Evolutionary conservation across 805 yeast genomes (phyloP), one percentile per base, ranked within the genome.

Genomic region (Hanseniaspora singularis): DNA sequence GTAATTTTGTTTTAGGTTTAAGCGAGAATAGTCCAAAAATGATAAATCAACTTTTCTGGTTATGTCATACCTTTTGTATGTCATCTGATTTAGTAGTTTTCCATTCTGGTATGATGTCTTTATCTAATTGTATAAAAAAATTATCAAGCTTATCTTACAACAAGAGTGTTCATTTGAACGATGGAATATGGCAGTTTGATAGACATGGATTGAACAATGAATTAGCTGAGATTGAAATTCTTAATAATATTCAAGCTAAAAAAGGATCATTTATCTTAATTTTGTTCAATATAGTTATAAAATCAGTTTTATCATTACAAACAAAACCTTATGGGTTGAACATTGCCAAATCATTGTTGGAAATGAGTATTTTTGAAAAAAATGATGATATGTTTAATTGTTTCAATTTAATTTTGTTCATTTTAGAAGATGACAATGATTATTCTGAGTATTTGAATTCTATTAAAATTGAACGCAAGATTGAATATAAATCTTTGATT

Each of bases 291-390:
- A 55, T 72, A 18, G 60, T 74, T 16, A 64, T 73, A 3, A 77
- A 72, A 55, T 89, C 88, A 0, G 59, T 80, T 33, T 70, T 73
- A n/a, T n/a, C n/a, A n/a, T n/a, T n/a, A n/a, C n/a, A n/a, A n/a
- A n/a, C n/a, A n/a, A n/a, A n/a, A n/a, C n/a, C n/a, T n/a, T n/a
- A n/a, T n/a, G n/a, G n/a, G n/a, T n/a, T n/a, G n/a, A n/a, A n/a
- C n/a, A n/a, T n/a, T n/a, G n/a, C n/a, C n/a, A n/a, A n/a, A n/a
- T n/a, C n/a, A n/a, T n/a, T n/a, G n/a, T n/a, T n/a, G n/a, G n/a
- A n/a, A n/a, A n/a, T n/a, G n/a, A n/a, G n/a, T n/a, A n/a, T n/a
- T n/a, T n/a, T n/a, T n/a, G n/a, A n/a, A n/a, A n/a, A n/a, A n/a
- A n/a, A n/a, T n/a, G n/a, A n/a, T n/a, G n/a, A n/a, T n/a, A n/a